A percentile compares a stretch with the other conserved stretches of the same genome.
phyloP scores from a whole-genome alignment of 1,284 basidiomycete genomes.

The Agaricales sp. region DNA sequence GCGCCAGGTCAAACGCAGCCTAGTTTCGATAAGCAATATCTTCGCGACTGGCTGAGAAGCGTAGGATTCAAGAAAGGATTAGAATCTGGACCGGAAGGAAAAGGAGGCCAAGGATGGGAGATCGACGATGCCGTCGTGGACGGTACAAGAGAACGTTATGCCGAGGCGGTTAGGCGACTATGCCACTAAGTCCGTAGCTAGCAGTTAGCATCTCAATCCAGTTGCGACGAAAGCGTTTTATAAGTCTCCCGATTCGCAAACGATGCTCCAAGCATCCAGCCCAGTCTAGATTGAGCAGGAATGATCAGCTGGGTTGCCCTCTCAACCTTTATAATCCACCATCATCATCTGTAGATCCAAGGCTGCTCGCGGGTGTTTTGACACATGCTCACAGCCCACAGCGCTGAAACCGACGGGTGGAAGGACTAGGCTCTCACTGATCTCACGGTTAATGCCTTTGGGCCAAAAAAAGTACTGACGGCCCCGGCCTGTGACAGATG shows the following conservation, averaged over 20 bases:
- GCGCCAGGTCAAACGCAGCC: constrained; percentile 69
- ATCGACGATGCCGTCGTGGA: constrained; percentile 71
- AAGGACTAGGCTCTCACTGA: background rate
- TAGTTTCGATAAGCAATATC: constrained; percentile 96
- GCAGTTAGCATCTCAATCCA: no score
- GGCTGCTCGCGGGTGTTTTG: background rate
- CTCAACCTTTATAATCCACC: background rate
- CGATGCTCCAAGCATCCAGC: no score
- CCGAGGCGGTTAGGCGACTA: constrained; percentile 67
- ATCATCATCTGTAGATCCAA: no score
- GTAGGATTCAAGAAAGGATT: constrained; percentile 72
- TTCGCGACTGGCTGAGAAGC: constrained; percentile 80
- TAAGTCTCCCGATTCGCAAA: no score
- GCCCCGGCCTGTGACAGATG: background rate
- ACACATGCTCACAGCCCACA: background rate
- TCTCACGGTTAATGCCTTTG: no score
- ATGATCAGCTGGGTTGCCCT: background rate
- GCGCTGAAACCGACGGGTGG: background rate
- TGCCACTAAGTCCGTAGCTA: constrained; percentile 27
- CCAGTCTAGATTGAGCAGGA: no score
- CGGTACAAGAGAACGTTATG: constrained; percentile 71
- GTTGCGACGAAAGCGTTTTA: no score
- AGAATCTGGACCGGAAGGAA: constrained; percentile 62
- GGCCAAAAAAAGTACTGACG: no score
- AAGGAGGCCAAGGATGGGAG: constrained; percentile 59